These are phyloP conservation scores for Fragaria nilgerrensis DNA, from an alignment of 306 rosid species.

Conservation along the genomic window DNA sequence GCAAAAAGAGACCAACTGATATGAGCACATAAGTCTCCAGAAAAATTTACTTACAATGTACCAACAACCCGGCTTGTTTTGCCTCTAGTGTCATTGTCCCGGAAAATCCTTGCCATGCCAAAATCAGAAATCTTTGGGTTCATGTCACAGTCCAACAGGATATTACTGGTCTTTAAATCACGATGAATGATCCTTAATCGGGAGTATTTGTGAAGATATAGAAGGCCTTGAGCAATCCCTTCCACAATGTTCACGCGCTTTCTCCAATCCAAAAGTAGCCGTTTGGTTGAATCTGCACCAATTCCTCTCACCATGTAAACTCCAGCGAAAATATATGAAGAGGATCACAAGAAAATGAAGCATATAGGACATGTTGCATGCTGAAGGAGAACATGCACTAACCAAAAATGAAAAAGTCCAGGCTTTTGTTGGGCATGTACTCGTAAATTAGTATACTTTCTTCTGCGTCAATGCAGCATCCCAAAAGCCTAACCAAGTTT, in stretches of 20 bases:
- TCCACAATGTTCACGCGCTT: slow-evolving; percentile 9
- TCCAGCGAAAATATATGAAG: background rate
- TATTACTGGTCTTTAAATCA: slow-evolving; percentile 17
- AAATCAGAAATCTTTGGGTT: slow-evolving; percentile 17
- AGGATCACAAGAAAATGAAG: background rate
- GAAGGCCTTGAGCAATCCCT: slow-evolving; percentile 23
- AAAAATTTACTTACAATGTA: slow-evolving; percentile 12
- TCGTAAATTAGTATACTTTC: background rate
- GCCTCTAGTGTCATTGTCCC: slow-evolving; percentile 8
- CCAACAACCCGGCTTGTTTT: slow-evolving; percentile 17
- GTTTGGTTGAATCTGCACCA: slow-evolving; percentile 3
- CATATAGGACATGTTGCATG: background rate
- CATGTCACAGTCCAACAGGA: slow-evolving; percentile 11
- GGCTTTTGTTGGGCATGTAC: no score
- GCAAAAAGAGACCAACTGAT: background rate
- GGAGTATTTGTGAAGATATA: slow-evolving; percentile 22
- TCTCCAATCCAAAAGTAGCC: slow-evolving; percentile 8
- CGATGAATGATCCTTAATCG: slow-evolving; percentile 19
- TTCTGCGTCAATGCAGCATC: background rate
- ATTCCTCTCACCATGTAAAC: background rate
- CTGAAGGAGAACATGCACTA: background rate
- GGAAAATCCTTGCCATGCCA: slow-evolving; percentile 19
- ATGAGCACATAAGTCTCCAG: background rate
- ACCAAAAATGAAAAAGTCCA: background rate
- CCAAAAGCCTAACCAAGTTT: background rate